Base-by-base conservation (phyloP, 2,329 filamentous ascomycete genomes). In the Fusarium armeniacum region DNA sequence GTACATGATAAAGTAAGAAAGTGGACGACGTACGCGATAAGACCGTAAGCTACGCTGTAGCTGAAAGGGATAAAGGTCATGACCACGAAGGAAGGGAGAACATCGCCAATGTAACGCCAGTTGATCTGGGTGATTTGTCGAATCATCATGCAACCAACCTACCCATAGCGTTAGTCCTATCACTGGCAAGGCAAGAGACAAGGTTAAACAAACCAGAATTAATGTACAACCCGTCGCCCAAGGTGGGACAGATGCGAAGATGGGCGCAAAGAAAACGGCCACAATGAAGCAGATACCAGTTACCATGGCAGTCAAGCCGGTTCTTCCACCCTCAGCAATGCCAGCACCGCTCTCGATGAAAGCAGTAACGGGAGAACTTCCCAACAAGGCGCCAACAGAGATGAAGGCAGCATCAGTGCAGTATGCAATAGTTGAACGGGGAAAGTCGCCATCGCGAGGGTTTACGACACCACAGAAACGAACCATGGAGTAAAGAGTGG, bases 401-500 rank as follows among this genome's bases (percentile, higher is more conserved):
- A 93, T 92, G 64, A 89, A 90, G 16, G 89, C 79, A 2, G 91
- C 91, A 69, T 94, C 91, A 5, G 87, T 88, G 72, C 87, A 91
- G 78, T 93, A 94, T 2, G 94, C 94, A 33, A 95, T 81, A 1
- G 93, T 93, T 3, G 92, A 94, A 41, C 93, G 90, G 54, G 94
- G 93, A 67, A 97, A 97, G 77, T 97, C 93, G n/a, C 90, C 89
- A 3, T 91, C 88, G 46, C 87, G 84, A 70, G 85, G 79, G 75
- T 90, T 85, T 70, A 91, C 87, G 45, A 87, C 86, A 30, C 89
- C 88, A 65, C 87, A 90, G 80, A 93, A 93, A 24, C 90, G 89
- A 2, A 91, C 91, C 91, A 94, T 93, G n/a, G 90, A 91, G 80
- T 93, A 93, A 38, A 93, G 81, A 1, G 91, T 93, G 43, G 91